Percentiles rank a stretch among this genome's conserved stretches.
Evolutionary conservation across 805 yeast species (phyloP).

Genomic region (Brettanomyces anomalus): DNA sequence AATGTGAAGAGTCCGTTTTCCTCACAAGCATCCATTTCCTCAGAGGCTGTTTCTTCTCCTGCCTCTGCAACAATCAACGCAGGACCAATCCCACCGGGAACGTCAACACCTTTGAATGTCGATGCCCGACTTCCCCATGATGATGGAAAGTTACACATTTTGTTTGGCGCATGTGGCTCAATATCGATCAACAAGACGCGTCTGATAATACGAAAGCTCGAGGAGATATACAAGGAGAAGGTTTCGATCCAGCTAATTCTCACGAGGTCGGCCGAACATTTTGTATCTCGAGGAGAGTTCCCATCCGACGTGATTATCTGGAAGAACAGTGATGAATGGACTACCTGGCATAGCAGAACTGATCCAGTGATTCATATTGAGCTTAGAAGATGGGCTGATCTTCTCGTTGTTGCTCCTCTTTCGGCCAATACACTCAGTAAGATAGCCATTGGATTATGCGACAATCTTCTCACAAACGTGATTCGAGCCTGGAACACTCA

Average conservation of each 20-base stretch:
- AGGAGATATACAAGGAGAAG: constrained; percentile 44
- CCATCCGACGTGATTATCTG: constrained; percentile 40
- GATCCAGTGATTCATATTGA: constrained; percentile 57
- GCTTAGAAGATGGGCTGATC: constrained; percentile 54
- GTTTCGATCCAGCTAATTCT: constrained; percentile 46
- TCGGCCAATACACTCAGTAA: constrained; percentile 51
- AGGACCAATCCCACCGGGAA: constrained; percentile 4
- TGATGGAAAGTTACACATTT: constrained; percentile 48
- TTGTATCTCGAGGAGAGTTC: constrained; percentile 38
- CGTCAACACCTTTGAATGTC: constrained; percentile 13
- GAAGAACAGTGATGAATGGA: constrained; percentile 55
- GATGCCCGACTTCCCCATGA: constrained; percentile 35
- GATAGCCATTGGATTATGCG: constrained; percentile 49
- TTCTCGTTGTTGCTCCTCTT: constrained; percentile 45
- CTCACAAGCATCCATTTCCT: background rate
- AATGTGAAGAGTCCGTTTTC: background rate
- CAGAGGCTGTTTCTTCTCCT: background rate
- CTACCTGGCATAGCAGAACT: constrained; percentile 40
- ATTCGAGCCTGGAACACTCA: constrained; percentile 55
- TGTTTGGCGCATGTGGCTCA: constrained; percentile 53
- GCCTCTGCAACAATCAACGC: constrained; percentile 1
- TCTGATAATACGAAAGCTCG: constrained; percentile 41
- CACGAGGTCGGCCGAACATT: constrained; percentile 44
- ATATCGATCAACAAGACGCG: constrained; percentile 42
- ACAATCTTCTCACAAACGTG: constrained; percentile 48